Evolutionary conservation across 177 flowering plant species (phyloP).

Genomic region (Vitis hybrid): DNA sequence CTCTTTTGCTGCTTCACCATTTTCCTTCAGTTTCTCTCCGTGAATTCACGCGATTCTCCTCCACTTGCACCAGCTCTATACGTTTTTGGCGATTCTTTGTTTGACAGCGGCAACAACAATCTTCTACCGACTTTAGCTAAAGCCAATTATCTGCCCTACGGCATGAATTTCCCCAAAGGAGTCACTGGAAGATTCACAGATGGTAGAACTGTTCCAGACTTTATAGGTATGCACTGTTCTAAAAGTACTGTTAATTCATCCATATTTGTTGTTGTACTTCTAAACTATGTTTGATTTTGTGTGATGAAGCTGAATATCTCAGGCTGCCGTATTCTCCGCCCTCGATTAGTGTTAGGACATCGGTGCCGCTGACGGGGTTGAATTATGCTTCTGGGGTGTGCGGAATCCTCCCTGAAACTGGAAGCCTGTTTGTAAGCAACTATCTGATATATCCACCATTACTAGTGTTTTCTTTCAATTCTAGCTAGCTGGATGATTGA

Average conservation of each 20-base stretch:
- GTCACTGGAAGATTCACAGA: constrained; percentile 67
- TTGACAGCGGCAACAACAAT: constrained; percentile 68
- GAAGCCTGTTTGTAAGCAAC: constrained; percentile 26
- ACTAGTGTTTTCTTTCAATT: too few species aligned
- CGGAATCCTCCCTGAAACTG: constrained; percentile 47
- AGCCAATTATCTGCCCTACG: constrained; percentile 56
- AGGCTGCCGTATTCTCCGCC: constrained; percentile 43
- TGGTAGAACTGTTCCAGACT: constrained; percentile 52
- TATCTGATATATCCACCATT: background rate
- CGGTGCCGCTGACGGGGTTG: constrained; percentile 21
- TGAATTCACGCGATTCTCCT: background rate
- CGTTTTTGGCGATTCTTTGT: constrained; percentile 63
- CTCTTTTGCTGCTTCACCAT: background rate
- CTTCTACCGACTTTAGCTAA: constrained; percentile 33
- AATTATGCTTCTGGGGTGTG: constrained; percentile 51
- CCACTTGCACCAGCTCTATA: constrained; percentile 53
- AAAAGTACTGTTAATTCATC: background rate
- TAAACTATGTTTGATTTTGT: background rate
- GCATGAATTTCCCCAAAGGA: constrained; percentile 38
- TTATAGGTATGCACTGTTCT: constrained; percentile 33
- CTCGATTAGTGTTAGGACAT: constrained; percentile 8
- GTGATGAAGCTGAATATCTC: constrained; percentile 34
- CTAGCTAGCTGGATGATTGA: too few species aligned
- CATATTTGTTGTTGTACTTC: too few species aligned
- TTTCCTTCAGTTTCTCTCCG: constrained; percentile 2